Evolutionary conservation across 352 stramenopile species (phyloP), one percentile per base, ranked within the genome.

Genomic region (Globisporangium apiculatum): DNA sequence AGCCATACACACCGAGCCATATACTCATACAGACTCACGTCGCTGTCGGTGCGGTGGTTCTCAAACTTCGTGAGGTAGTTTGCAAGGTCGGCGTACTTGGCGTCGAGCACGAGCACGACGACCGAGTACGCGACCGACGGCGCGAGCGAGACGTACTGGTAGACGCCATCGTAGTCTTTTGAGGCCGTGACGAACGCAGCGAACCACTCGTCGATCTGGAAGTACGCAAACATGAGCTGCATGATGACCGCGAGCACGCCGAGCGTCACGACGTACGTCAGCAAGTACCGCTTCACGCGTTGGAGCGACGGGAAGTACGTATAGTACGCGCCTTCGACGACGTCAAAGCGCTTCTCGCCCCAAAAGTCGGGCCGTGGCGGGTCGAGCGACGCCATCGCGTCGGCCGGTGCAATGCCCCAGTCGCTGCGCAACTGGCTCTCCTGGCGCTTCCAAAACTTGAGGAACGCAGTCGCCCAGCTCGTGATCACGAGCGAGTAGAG

Each of bases 11-110:
- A 42, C 43, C 59, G 35, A 76, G 35, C 2, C 24, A 56, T 51
- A 2, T 14, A 51, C 5, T 56, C 14, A 62, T 12, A 3, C 12
- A 8, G 56, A 73, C 76, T 61, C 73, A 91, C 80, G 65, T 90
- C 83, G 57, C 73, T 88, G 53, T 96, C 85, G 0, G 89, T 97
- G 49, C 87, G 86, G 65, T 98, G 91, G 62, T 96, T 97, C 68
- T 98, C 91, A 47, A 83, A 97, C 49, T 97, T 81, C 52, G 97
- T 99, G 48, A 99, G 66, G 40, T 76, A 83, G 4, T 88, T 84
- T 9, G 96, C 96, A 24, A 99, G 67, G 47, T 84, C 81, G 61
- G 88, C 91, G 59, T 98, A 97, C 46, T 90, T 87, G 47, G 69
- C 75, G 66, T 94, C 83, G 43, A 94, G 68, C 41, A 89, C 65